phyloP scores from a whole-genome alignment of 495 filamentous ascomycete species.

The Aspergillus olivimuriae region DNA sequence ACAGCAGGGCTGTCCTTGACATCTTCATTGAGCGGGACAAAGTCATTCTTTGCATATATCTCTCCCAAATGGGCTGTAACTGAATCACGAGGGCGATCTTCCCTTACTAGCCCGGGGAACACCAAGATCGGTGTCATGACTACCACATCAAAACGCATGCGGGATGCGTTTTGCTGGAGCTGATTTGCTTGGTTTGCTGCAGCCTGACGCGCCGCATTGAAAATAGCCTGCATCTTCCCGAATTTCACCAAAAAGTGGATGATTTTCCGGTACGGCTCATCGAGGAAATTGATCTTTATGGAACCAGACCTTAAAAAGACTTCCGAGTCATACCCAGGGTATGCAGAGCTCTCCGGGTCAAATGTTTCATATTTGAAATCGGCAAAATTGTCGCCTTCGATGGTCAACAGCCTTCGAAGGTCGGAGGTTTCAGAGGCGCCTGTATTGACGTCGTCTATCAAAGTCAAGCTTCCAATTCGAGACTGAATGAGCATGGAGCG shows the following conservation, averaged over 20 bases:
- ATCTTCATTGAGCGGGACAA: slow-evolving; percentile 74
- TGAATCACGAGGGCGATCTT: slow-evolving; percentile 64
- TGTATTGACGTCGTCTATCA: slow-evolving; percentile 92
- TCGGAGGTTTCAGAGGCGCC: slow-evolving; percentile 75
- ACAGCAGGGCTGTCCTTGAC: slow-evolving; percentile 62
- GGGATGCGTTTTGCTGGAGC: slow-evolving; percentile 79
- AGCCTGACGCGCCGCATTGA: slow-evolving; percentile 92
- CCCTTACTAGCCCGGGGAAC: slow-evolving; percentile 68
- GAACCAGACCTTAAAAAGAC: slow-evolving; percentile 86
- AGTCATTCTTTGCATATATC: slow-evolving; percentile 92
- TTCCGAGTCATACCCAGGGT: slow-evolving; percentile 93
- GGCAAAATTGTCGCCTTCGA: slow-evolving; percentile 92
- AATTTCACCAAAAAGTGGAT: slow-evolving; percentile 97
- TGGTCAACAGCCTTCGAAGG: slow-evolving; percentile 81
- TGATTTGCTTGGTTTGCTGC: slow-evolving; percentile 92
- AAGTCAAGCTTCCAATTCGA: slow-evolving; percentile 75
- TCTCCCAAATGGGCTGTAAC: slow-evolving; percentile 92
- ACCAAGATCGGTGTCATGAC: slow-evolving; percentile 93
- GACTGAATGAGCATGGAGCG: slow-evolving; percentile 79
- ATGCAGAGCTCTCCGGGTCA: slow-evolving; percentile 63
- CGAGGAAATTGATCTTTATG: slow-evolving; percentile 91
- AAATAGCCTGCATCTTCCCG: slow-evolving; percentile 98
- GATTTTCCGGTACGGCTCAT: slow-evolving; percentile 97
- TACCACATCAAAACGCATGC: slow-evolving; percentile 88
- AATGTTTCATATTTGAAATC: slow-evolving; percentile 98